Evolutionary conservation across 2,329 filamentous ascomycete species (phyloP), one percentile per base, ranked within the genome.

Genomic region (Eutypa lata): DNA sequence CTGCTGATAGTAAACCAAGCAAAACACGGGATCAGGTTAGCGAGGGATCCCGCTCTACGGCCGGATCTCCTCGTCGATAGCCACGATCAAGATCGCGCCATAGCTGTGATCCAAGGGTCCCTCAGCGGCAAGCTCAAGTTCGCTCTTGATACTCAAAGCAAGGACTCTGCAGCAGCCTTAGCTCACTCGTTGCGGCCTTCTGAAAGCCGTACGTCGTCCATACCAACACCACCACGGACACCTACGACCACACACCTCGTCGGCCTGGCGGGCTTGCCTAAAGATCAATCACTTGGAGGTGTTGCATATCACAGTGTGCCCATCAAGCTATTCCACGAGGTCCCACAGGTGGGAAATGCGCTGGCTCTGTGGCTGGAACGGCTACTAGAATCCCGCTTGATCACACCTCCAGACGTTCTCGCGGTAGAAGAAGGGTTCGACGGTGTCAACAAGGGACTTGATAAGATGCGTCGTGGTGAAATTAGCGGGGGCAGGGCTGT

Each of bases 261-360:
- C 0, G 87, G 88, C 0, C 61, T 91, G 44, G 83, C 83, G 0
- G 88, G 87, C 0, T 58, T 90, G 3, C 88, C 88, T 0, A 89
- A 89, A 62, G 72, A 71, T 3, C 68, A 70, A 1, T 67, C 68
- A 0, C 65, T 69, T 0, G 69, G 72, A 0, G 76, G 76, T 0
- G 73, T 84, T 0, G 65, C 73, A 6, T 78, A 84, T 52, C 87
- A 90, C 62, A 82, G 76, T 0, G 84, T 91, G 0, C 88, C 88
- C 0, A 89, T 92, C 56, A 91, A 91, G 68, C 63, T 90, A 3
- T 91, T 90, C 62, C 89, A 92, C 63, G 83, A 87, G 53, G 77
- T 85, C 0, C 79, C 83, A 0, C 74, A 75, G 2, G 74, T 91
- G 0, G 89, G 89, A 0, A 79, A 84, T 56, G 76, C 75, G 0